These are phyloP conservation scores for Aspergillus sergii DNA, from an alignment of 2,329 filamentous ascomycete genomes.

Conservation along the genomic window DNA sequence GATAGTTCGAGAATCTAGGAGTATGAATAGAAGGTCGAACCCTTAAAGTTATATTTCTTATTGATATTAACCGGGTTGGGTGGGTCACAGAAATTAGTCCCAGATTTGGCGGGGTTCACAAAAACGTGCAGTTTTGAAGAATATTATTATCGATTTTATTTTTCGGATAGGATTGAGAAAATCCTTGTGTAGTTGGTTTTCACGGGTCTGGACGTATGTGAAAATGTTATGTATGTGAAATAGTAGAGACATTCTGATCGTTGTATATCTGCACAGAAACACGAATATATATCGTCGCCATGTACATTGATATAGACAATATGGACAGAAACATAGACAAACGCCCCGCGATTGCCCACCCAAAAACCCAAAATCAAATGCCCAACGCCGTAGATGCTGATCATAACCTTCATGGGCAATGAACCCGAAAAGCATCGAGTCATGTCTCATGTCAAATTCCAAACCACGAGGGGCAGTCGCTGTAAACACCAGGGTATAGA, in stretches of 20 bases:
- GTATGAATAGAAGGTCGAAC: not conserved
- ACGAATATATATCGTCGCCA: not conserved
- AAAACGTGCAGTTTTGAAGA: not conserved
- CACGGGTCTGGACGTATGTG: not conserved
- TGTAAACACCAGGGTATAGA: slow-evolving; percentile 7
- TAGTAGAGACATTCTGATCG: not conserved
- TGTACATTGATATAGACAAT: not conserved
- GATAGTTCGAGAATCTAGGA: not conserved
- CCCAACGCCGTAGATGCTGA: slow-evolving; percentile 11
- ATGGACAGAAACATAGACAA: not conserved
- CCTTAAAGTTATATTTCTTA: not conserved
- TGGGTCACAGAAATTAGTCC: slow-evolving; percentile 12
- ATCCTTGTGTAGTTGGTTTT: not conserved
- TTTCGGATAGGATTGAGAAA: not conserved
- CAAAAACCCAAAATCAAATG: not conserved
- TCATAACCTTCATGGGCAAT: slow-evolving; percentile 14
- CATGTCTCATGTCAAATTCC: slow-evolving; percentile 19
- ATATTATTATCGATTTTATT: not conserved
- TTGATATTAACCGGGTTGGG: slow-evolving; percentile 5
- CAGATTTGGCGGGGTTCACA: slow-evolving; percentile 11
- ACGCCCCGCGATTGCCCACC: not conserved
- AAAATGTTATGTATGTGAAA: not conserved
- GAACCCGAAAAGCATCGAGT: slow-evolving; percentile 12
- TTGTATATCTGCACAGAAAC: not conserved
- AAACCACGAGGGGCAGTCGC: slow-evolving; percentile 4